A percentile compares a stretch with the other conserved stretches of the same genome.
Evolutionary conservation across 2,329 filamentous ascomycete genomes (phyloP).

Genomic region (Stylonectria norvegica): DNA sequence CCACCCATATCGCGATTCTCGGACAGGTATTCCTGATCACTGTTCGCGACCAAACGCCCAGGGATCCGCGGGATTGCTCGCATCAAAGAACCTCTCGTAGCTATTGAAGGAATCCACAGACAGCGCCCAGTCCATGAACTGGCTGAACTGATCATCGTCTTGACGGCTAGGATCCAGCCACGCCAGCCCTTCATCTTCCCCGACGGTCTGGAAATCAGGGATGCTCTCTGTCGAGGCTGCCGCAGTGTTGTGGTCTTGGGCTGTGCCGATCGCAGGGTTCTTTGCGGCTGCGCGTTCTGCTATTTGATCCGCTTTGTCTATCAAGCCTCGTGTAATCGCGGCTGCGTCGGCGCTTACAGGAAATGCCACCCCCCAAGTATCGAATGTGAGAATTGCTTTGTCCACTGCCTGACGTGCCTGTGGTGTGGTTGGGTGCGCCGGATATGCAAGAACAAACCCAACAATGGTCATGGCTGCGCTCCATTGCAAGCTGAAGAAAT

Average conservation of each 20-base stretch:
- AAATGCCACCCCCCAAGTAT: constrained; percentile 36
- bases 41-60: no score
- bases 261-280: no score
- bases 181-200: no score
- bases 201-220: no score
- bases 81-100: constrained; percentile 21
- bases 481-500: constrained; percentile 27
- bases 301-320: constrained; percentile 19
- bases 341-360: constrained; percentile 38
- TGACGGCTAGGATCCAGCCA: constrained; percentile 23
- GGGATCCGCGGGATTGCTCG: constrained; percentile 3
- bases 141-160: constrained; percentile 12
- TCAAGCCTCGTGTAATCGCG: constrained; percentile 32
- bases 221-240: no score
- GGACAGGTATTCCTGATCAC: no score
- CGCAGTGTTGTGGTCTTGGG: no score
- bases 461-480: constrained; percentile 31
- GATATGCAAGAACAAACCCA: constrained; percentile 33
- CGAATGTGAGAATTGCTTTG: constrained; percentile 36
- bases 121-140: constrained; percentile 29
- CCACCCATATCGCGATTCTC: no score
- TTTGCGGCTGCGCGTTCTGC: no score
- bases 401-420: constrained; percentile 28
- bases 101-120: constrained; percentile 27
- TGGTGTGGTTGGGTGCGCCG: constrained; percentile 18